Conservation (phyloP, 495 filamentous ascomycete species). For the Penicillium cosmopolitanum region DNA sequence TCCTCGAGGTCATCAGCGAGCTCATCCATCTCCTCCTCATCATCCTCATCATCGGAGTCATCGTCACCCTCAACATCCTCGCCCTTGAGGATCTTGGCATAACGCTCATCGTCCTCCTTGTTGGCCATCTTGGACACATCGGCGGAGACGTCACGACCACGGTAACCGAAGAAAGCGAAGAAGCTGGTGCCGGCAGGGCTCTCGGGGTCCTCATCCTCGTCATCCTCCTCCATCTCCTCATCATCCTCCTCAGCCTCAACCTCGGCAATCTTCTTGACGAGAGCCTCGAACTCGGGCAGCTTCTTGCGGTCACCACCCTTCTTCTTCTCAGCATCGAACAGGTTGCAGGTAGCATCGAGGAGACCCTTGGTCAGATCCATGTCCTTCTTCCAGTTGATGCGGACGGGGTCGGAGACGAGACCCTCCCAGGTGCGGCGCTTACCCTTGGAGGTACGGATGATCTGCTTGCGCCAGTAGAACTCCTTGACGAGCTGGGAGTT, state of each 20-base stretch:
- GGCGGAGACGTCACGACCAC: conserved; percentile 64
- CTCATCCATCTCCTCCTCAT: conserved; percentile 54
- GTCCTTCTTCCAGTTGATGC: conserved; percentile 84
- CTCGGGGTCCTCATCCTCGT: conserved; percentile 54
- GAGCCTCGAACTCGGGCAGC: conserved; percentile 55
- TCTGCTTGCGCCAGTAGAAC: conserved; percentile 74
- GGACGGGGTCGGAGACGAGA: conserved; percentile 81
- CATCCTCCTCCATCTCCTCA: conserved; percentile 41
- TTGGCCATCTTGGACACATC: conserved; percentile 66
- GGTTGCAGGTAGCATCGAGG: conserved; percentile 67
- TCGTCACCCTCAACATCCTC: conserved; percentile 52
- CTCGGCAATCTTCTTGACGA: conserved; percentile 50
- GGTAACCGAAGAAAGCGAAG: conserved; percentile 86
- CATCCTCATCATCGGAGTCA: conserved; percentile 47
- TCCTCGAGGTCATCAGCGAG: conserved; percentile 57
- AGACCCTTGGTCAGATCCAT: conserved; percentile 83
- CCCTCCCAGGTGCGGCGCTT: conserved; percentile 66
- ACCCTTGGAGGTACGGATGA: conserved; percentile 35
- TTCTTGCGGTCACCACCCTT: conserved; percentile 37
- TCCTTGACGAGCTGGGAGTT: conserved; percentile 81
- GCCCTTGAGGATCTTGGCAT: conserved; percentile 56
- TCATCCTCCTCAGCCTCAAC: conserved; percentile 30
- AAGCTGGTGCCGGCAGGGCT: conserved; percentile 70
- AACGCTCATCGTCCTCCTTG: conserved; percentile 61
- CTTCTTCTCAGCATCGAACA: conserved; percentile 66